Evolutionary conservation across 139 green algal genomes (phyloP).

Genomic region (Coelastrella sp.): DNA sequence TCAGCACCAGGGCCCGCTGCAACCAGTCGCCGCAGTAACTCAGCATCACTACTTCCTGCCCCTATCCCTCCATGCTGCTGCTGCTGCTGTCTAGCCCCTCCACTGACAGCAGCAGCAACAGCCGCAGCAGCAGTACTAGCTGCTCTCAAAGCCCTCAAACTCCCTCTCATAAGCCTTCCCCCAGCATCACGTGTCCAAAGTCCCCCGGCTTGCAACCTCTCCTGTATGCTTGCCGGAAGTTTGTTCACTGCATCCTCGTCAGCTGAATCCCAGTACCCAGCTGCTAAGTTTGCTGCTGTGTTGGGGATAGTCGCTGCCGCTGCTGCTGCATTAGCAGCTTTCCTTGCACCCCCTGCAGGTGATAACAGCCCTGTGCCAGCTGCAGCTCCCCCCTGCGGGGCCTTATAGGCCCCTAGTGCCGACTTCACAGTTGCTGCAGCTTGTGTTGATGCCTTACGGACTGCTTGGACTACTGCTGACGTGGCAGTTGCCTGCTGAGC

Average conservation of each 20-base stretch:
- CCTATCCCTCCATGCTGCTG: neutral
- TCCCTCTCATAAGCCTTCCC: conserved; percentile 1
- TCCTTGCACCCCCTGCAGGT: neutral
- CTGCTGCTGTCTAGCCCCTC: neutral
- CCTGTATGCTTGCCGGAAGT: conserved; percentile 14
- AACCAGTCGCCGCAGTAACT: neutral
- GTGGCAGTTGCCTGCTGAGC: neutral
- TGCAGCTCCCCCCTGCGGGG: neutral
- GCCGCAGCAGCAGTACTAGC: neutral
- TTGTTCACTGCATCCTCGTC: conserved; percentile 30
- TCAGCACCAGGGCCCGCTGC: neutral
- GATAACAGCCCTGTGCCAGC: neutral
- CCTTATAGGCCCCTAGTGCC: neutral
- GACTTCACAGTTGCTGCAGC: neutral
- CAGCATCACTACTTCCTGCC: neutral
- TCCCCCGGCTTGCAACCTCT: neutral
- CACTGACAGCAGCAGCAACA: conserved; percentile 12
- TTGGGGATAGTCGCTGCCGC: too few relatives aligned
- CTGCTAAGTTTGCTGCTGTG: neutral
- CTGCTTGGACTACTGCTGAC: neutral
- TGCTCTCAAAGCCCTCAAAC: neutral
- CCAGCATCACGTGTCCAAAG: conserved; percentile 4
- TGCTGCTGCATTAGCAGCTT: neutral
- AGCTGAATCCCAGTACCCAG: conserved; percentile 7
- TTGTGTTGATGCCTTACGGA: neutral